phyloP scores from a whole-genome alignment of 2,329 filamentous ascomycete genomes.

The Chalaropsis ovoidea region DNA sequence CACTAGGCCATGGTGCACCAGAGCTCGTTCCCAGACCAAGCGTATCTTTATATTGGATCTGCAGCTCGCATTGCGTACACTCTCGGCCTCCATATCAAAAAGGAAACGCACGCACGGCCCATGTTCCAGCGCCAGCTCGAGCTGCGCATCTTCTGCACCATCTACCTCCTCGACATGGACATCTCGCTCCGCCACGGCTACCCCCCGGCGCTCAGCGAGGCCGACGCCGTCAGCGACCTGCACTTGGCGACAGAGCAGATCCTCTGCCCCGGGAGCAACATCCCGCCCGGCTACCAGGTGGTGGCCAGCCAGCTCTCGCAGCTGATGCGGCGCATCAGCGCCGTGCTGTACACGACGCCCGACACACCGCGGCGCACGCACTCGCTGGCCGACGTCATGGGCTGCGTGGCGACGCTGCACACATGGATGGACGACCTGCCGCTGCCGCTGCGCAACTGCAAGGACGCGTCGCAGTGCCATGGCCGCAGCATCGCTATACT shows the following conservation, averaged over 20 bases:
- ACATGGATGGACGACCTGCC: slow-evolving; percentile 28
- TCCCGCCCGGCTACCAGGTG: slow-evolving; percentile 29
- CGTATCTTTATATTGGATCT: slow-evolving; percentile 29
- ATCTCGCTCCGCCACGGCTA: slow-evolving; percentile 29
- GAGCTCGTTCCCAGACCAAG: slow-evolving; percentile 28
- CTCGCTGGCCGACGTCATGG: slow-evolving; percentile 27
- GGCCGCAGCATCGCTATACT: slow-evolving; percentile 29
- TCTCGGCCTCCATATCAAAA: slow-evolving; percentile 29
- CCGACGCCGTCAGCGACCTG: slow-evolving; percentile 20
- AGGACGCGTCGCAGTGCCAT: slow-evolving; percentile 27
- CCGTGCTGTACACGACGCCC: slow-evolving; percentile 13
- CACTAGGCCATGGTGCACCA: slow-evolving; percentile 6
- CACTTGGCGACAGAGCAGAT: slow-evolving; percentile 26
- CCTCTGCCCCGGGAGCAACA: slow-evolving; percentile 29
- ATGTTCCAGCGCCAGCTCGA: slow-evolving; percentile 29
- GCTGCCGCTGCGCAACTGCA: slow-evolving; percentile 28
- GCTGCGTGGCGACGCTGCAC: slow-evolving; percentile 26
- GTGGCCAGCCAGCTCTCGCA: slow-evolving; percentile 28
- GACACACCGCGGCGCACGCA: slow-evolving; percentile 11
- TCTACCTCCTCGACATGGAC: slow-evolving; percentile 30
- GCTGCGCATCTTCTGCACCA: slow-evolving; percentile 28
- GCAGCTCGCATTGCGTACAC: slow-evolving; percentile 29
- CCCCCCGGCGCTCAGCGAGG: slow-evolving; percentile 28
- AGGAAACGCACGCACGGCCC: slow-evolving; percentile 27
- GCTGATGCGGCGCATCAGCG: slow-evolving; percentile 27